Evolutionary conservation across 2,329 filamentous ascomycete genomes (phyloP).

Genomic region (Sphaceloma murrayae): DNA sequence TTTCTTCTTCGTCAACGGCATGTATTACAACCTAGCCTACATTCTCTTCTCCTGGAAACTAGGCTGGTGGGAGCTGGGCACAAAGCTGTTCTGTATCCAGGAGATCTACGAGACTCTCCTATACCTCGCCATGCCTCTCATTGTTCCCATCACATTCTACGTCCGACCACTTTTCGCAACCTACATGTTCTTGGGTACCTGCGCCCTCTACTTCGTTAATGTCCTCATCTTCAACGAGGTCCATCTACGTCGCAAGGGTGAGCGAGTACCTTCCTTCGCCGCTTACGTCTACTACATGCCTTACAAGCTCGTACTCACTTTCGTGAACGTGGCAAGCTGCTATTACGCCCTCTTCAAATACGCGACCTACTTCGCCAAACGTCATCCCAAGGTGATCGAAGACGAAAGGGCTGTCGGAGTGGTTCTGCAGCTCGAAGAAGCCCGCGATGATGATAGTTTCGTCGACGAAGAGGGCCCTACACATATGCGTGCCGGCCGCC

Average conservation of each 20-base stretch:
- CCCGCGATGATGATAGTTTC: neutral
- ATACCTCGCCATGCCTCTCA: conserved; percentile 38
- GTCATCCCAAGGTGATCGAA: conserved; percentile 41
- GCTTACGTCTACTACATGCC: conserved; percentile 36
- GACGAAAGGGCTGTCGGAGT: conserved; percentile 33
- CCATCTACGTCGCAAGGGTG: conserved; percentile 38
- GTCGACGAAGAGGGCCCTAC: neutral
- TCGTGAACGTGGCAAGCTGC: conserved; percentile 35
- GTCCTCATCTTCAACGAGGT: conserved; percentile 41
- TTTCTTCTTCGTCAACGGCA: conserved; percentile 43
- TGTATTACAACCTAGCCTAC: conserved; percentile 41
- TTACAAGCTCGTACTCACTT: conserved; percentile 38
- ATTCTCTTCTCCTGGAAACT: conserved; percentile 41
- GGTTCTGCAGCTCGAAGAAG: conserved; percentile 19
- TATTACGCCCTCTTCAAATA: conserved; percentile 31
- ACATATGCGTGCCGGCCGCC: conserved; percentile 10
- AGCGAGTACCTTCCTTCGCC: conserved; percentile 33
- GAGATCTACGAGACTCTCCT: conserved; percentile 42
- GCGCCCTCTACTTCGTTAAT: conserved; percentile 36
- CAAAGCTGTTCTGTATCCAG: conserved; percentile 42
- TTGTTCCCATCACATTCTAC: conserved; percentile 38
- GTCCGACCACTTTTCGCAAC: conserved; percentile 35
- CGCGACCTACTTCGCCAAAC: conserved; percentile 38
- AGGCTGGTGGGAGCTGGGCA: conserved; percentile 41
- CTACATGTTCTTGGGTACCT: conserved; percentile 32